Percentiles rank a stretch among this genome's conserved stretches.
These are phyloP conservation scores for Puya raimondii DNA, from an alignment of 176 grass and related monocot species.

Conservation along the genomic window DNA sequence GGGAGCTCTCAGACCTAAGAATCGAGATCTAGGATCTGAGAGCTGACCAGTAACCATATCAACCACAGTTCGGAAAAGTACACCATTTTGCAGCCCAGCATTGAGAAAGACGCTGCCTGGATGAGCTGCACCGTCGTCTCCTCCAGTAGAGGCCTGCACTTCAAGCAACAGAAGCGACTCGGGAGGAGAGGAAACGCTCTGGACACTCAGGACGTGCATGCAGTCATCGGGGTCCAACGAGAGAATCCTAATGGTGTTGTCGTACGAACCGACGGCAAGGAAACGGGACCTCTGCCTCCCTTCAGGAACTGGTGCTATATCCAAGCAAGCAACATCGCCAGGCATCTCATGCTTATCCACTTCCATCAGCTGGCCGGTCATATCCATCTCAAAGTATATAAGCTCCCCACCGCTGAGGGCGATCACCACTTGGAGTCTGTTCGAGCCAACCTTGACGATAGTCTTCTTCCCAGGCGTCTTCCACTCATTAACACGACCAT, in stretches of 20 bases:
- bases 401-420: conserved; percentile 96
- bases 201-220: conserved; percentile 78
- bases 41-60: conserved; percentile 97
- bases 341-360: conserved; percentile 98
- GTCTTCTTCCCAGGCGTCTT: conserved; percentile 96
- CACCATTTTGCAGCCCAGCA: conserved; percentile 96
- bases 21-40: conserved; percentile 78
- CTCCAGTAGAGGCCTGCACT: conserved; percentile 78
- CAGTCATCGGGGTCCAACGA: conserved; percentile 90
- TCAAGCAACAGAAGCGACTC: conserved; percentile 89
- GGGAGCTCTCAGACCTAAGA: conserved; percentile 83
- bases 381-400: conserved; percentile 97
- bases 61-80: conserved; percentile 93
- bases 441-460: conserved; percentile 87
- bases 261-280: conserved; percentile 89
- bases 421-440: conserved; percentile 89
- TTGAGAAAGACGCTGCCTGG: conserved; percentile 93
- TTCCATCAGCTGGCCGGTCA: conserved; percentile 96
- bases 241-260: conserved; percentile 88
- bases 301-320: conserved; percentile 84
- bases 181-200: conserved; percentile 82
- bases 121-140: conserved; percentile 91
- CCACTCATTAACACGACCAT: conserved; percentile 98
- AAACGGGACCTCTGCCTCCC: conserved; percentile 87
- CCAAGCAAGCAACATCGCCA: conserved; percentile 90